Evolutionary conservation across 1,139 yeast species (phyloP).

Genomic region (Chernovozyma aurita): DNA sequence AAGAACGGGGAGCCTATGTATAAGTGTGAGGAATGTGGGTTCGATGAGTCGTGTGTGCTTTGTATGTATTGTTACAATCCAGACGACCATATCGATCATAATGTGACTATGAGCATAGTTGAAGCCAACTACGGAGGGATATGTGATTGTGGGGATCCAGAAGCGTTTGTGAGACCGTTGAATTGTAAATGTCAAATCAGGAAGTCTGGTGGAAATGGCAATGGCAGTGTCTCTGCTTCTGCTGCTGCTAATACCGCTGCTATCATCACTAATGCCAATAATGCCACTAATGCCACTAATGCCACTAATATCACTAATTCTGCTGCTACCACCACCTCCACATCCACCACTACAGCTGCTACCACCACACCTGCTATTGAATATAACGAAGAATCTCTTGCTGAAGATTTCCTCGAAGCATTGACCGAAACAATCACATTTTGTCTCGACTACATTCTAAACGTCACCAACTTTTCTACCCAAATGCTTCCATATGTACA

Average conservation of each 20-base stretch:
- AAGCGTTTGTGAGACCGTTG: conserved; percentile 62
- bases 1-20: conserved; percentile 60
- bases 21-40: conserved; percentile 62
- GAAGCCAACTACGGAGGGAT: conserved; percentile 51
- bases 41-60: conserved; percentile 73
- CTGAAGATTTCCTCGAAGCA: conserved; percentile 12
- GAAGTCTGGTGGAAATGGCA: neutral
- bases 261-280: no score
- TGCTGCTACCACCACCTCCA: no score
- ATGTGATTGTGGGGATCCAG: conserved; percentile 91
- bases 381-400: no score
- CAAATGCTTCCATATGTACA: conserved; percentile 34
- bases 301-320: no score
- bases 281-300: conserved; percentile 11
- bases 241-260: neutral
- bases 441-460: conserved; percentile 46
- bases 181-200: conserved; percentile 43
- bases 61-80: conserved; percentile 68
- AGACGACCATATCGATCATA: conserved; percentile 61
- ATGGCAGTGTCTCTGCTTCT: conserved; percentile 1
- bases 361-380: no score
- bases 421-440: conserved; percentile 29
- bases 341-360: no score
- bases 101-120: conserved; percentile 51
- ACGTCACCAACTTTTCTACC: conserved; percentile 37